Evolutionary conservation across 306 rosid species (phyloP).

Genomic region (Alnus rubra): DNA sequence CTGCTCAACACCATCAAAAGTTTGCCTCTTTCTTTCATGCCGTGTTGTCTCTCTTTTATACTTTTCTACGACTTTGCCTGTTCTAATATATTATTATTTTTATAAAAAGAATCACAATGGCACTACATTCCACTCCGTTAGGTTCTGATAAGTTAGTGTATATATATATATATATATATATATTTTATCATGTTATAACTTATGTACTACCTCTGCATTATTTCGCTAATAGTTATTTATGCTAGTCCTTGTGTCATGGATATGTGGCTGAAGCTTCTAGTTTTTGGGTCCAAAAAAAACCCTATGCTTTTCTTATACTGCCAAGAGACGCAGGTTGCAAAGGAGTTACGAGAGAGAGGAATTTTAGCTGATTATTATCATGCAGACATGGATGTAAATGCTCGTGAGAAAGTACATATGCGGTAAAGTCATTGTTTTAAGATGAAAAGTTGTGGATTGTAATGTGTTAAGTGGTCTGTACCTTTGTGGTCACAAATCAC

Average conservation of each 20-base stretch:
- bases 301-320: constrained; percentile 20
- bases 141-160: not conserved
- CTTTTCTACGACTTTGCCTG: no score
- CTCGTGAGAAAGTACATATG: constrained; percentile 79
- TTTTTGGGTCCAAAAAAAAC: constrained; percentile 5
- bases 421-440: constrained; percentile 53
- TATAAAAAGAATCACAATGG: not conserved
- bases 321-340: constrained; percentile 68
- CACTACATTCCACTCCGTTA: not conserved
- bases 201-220: constrained; percentile 2
- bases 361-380: constrained; percentile 85
- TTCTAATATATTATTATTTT: no score
- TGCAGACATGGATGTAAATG: constrained; percentile 87
- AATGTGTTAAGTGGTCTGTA: not conserved
- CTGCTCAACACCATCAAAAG: not conserved
- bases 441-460: constrained; percentile 25
- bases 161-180: no score
- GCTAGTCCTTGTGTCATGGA: constrained; percentile 17
- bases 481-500: not conserved
- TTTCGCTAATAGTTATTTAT: constrained; percentile 6
- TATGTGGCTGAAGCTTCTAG: not conserved
- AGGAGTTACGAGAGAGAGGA: constrained; percentile 81
- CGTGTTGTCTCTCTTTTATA: no score
- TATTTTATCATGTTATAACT: not conserved
- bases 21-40: no score